Evolutionary conservation across 2,329 filamentous ascomycete genomes (phyloP).

Genomic region (Magnaporthales sp.): DNA sequence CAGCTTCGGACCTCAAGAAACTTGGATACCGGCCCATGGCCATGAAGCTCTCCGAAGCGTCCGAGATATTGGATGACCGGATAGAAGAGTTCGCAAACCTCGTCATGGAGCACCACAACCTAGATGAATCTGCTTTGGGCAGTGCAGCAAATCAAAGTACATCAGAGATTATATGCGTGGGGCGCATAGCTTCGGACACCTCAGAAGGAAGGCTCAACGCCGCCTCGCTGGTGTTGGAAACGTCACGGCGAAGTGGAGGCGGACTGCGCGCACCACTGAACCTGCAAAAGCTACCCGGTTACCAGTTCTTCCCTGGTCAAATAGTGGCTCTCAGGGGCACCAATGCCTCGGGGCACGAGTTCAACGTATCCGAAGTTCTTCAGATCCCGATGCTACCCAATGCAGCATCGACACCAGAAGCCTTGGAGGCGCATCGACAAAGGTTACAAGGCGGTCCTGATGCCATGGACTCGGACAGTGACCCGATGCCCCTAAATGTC

Average conservation of each 20-base stretch:
- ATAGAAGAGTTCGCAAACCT: constrained; percentile 83
- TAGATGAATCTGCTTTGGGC: constrained; percentile 76
- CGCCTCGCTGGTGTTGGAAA: constrained; percentile 81
- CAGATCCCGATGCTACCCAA: constrained; percentile 64
- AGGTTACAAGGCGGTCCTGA: constrained; percentile 58
- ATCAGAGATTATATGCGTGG: constrained; percentile 79
- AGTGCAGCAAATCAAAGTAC: constrained; percentile 81
- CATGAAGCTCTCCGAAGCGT: constrained; percentile 89
- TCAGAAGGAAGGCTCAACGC: constrained; percentile 79
- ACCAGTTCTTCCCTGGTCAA: constrained; percentile 89
- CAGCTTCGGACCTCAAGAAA: constrained; percentile 83
- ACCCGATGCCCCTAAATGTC: constrained; percentile 62
- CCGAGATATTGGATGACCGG: constrained; percentile 87
- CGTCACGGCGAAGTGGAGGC: constrained; percentile 72
- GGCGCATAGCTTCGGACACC: constrained; percentile 82
- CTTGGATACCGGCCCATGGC: constrained; percentile 86
- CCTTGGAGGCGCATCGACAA: constrained; percentile 60
- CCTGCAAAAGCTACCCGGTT: constrained; percentile 56
- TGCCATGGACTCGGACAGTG: constrained; percentile 49
- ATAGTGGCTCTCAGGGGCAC: constrained; percentile 81
- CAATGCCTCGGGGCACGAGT: constrained; percentile 79
- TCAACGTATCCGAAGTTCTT: constrained; percentile 70
- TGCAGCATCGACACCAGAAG: constrained; percentile 59
- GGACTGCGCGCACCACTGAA: constrained; percentile 76
- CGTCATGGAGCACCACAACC: constrained; percentile 62